Conservation (phyloP, 352 stramenopile genomes). For the Globisporangium abappressorium region DNA sequence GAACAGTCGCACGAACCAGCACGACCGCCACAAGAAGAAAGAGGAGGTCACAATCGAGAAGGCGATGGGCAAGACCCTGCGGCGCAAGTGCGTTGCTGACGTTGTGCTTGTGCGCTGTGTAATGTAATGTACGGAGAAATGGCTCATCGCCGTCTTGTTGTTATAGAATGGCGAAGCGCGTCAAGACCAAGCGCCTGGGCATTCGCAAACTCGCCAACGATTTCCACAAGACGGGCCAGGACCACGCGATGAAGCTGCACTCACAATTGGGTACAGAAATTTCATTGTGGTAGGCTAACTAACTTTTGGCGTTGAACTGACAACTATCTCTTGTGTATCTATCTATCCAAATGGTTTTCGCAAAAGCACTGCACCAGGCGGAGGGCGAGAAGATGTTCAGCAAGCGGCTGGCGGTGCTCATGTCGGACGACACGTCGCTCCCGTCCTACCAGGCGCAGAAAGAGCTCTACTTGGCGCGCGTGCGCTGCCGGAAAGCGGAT, state of each 20-base stretch:
- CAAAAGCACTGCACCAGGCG: constrained; percentile 50
- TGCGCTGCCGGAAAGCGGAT: constrained; percentile 56
- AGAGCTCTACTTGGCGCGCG: constrained; percentile 50
- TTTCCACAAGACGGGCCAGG: constrained; percentile 39
- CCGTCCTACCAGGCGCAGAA: constrained; percentile 55
- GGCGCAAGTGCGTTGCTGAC: constrained; percentile 45
- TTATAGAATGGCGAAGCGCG: constrained; percentile 50
- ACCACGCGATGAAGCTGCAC: constrained; percentile 46
- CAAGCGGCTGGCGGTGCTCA: constrained; percentile 47
- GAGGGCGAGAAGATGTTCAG: constrained; percentile 64
- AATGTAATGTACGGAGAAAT: background rate
- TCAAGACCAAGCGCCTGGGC: constrained; percentile 43
- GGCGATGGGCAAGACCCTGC: constrained; percentile 50
- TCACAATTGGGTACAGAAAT: constrained; percentile 34
- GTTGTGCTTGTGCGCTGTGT: background rate
- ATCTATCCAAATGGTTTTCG: background rate
- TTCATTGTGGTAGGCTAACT: background rate
- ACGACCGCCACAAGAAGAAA: constrained; percentile 13
- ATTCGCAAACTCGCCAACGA: constrained; percentile 45
- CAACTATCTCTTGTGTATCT: constrained; percentile 1
- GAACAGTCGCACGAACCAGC: constrained; percentile 6
- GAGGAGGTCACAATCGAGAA: constrained; percentile 58
- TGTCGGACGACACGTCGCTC: constrained; percentile 47
- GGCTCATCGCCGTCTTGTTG: background rate
- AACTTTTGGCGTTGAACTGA: no score